phyloP scores from a whole-genome alignment of 192 early-diverging fungal genomes.

The Kickxella alabastrina region DNA sequence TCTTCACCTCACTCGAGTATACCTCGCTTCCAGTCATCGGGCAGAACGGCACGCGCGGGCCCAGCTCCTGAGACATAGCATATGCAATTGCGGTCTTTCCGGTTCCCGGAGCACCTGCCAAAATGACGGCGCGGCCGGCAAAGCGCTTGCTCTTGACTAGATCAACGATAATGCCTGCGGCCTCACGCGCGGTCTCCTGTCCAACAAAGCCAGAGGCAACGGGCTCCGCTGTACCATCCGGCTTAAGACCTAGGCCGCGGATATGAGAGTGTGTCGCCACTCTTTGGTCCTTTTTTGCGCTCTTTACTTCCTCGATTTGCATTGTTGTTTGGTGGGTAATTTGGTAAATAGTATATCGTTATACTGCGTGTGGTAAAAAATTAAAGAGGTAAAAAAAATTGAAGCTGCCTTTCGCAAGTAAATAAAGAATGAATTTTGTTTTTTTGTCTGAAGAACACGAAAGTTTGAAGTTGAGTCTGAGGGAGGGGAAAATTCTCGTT shows the following conservation, averaged over 20 bases:
- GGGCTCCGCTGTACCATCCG: conserved; percentile 85
- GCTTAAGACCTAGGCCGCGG: conserved; percentile 84
- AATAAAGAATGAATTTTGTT: no score
- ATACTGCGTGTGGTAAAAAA: no score
- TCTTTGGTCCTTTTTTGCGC: conserved; percentile 88
- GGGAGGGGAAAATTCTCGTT: no score
- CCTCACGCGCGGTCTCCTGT: conserved; percentile 95
- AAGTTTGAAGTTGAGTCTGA: no score
- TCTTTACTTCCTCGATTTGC: conserved; percentile 90
- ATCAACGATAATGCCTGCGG: conserved; percentile 90
- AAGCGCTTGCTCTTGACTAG: conserved; percentile 94
- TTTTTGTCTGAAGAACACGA: no score
- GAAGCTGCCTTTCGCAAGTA: no score
- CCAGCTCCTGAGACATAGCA: conserved; percentile 94
- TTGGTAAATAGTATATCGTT: no score
- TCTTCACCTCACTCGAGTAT: conserved; percentile 96
- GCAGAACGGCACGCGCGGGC: conserved; percentile 97
- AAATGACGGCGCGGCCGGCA: conserved; percentile 91
- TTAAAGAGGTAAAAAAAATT: no score
- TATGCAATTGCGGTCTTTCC: conserved; percentile 98
- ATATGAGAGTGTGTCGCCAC: conserved; percentile 97
- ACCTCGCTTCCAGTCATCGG: conserved; percentile 99
- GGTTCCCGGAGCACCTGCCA: conserved; percentile 95
- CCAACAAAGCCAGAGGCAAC: conserved; percentile 94
- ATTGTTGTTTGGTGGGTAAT: conserved; percentile 46